phyloP scores from a whole-genome alignment of 257 asterid genomes.

The Lithospermum erythrorhizon region DNA sequence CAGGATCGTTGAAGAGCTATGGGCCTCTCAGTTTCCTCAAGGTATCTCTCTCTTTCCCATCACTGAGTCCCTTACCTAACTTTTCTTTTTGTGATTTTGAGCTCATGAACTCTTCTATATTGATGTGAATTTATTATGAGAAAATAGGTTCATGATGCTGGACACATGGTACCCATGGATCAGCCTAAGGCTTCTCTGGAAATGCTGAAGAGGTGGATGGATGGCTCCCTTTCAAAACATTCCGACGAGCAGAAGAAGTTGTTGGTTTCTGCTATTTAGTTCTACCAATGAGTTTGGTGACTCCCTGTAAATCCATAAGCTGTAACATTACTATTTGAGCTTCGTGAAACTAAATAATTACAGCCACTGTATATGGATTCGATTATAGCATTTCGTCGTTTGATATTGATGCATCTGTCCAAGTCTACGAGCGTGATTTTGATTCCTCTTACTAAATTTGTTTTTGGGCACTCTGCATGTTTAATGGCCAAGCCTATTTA shows the following conservation, averaged over 20 bases:
- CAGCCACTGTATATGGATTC: too few relatives aligned
- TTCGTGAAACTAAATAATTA: too few relatives aligned
- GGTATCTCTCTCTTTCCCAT: slow-evolving; percentile 26
- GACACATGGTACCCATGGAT: slow-evolving; percentile 88
- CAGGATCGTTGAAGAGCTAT: slow-evolving; percentile 58
- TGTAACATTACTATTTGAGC: too few relatives aligned
- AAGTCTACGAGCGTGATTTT: too few relatives aligned
- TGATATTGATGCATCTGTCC: too few relatives aligned
- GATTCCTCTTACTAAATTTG: too few relatives aligned
- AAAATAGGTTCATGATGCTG: slow-evolving; percentile 65
- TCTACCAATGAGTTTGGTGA: neutral
- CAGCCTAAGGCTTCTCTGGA: slow-evolving; percentile 59
- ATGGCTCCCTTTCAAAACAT: slow-evolving; percentile 8
- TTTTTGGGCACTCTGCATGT: too few relatives aligned
- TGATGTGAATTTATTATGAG: neutral
- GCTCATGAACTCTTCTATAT: neutral
- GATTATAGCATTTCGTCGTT: too few relatives aligned
- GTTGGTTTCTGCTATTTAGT: neutral
- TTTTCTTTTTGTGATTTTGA: neutral
- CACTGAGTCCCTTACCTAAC: neutral
- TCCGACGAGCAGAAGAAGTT: neutral
- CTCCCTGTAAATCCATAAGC: neutral
- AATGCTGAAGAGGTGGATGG: slow-evolving; percentile 64
- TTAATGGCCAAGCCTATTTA: too few relatives aligned
- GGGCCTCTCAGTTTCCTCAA: slow-evolving; percentile 88